Percentiles rank a stretch among this genome's conserved stretches.
Conservation (phyloP, 176 grass and related monocot genomes). For the Bonia amplexicaulis region DNA sequence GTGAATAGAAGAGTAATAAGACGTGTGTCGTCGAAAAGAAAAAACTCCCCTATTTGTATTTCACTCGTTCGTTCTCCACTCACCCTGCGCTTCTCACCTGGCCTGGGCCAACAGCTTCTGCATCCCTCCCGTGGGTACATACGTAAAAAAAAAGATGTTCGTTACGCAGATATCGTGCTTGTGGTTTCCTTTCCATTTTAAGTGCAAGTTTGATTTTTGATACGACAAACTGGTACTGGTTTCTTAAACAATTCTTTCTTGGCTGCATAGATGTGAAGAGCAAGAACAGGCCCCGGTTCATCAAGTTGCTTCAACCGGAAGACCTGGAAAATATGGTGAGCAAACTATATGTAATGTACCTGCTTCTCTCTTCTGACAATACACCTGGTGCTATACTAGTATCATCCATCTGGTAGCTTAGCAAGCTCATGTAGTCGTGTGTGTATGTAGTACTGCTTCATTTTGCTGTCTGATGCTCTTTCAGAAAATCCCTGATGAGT, state of each 20-base stretch:
- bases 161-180: no score
- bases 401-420: neutral
- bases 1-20: no score
- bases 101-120: neutral
- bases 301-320: conserved; percentile 8
- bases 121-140: conserved; percentile 1
- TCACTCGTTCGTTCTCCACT: no score
- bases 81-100: no score
- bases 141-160: no score
- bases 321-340: conserved; percentile 26
- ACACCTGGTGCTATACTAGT: neutral
- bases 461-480: neutral
- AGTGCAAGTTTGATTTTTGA: neutral
- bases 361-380: neutral
- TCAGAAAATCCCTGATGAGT: conserved; percentile 29
- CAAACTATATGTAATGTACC: neutral
- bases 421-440: neutral
- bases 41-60: no score
- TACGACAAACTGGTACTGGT: neutral
- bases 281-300: conserved; percentile 29
- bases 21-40: no score
- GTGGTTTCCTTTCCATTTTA: no score
- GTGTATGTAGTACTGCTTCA: neutral
- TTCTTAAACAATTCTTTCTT: neutral
- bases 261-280: neutral